Evolutionary conservation across 1,139 yeast genomes (phyloP).

Genomic region (Kazachstania sp.): DNA sequence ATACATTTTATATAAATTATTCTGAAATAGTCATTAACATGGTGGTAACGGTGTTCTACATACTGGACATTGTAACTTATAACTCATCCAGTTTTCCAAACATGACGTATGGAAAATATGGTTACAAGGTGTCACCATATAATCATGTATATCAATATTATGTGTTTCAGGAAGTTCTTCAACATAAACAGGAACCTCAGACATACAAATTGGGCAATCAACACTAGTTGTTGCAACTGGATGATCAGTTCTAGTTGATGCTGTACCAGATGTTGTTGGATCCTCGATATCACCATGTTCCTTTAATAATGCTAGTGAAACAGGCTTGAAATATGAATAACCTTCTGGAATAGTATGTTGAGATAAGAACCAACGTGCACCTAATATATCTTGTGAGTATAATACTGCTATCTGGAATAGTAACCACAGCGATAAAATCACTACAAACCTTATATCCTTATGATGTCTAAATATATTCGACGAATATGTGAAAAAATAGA

Average conservation of each 20-base stretch:
- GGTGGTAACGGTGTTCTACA: constrained; percentile 86
- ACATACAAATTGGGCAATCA: constrained; percentile 91
- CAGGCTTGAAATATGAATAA: constrained; percentile 49
- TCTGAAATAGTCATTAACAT: not conserved
- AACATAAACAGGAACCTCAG: constrained; percentile 41
- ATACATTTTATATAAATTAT: too few species aligned
- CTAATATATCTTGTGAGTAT: constrained; percentile 54
- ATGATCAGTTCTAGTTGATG: not conserved
- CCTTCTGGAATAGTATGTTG: constrained; percentile 65
- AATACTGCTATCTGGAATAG: constrained; percentile 47
- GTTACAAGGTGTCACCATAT: constrained; percentile 89
- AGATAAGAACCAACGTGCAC: constrained; percentile 80
- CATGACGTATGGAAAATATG: constrained; percentile 86
- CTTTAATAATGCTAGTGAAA: constrained; percentile 20
- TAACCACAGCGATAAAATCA: constrained; percentile 44
- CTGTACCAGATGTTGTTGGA: not conserved
- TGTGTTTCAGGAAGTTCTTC: constrained; percentile 27
- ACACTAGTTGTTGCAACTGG: constrained; percentile 16
- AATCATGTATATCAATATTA: constrained; percentile 32
- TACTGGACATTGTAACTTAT: constrained; percentile 87
- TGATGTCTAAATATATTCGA: constrained; percentile 49
- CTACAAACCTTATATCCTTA: constrained; percentile 43
- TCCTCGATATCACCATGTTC: constrained; percentile 25
- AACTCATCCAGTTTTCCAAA: constrained; percentile 88
- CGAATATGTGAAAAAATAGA: constrained; percentile 46